phyloP scores from a whole-genome alignment of 352 stramenopile genomes.

The Aphanomyces cochlioides region DNA sequence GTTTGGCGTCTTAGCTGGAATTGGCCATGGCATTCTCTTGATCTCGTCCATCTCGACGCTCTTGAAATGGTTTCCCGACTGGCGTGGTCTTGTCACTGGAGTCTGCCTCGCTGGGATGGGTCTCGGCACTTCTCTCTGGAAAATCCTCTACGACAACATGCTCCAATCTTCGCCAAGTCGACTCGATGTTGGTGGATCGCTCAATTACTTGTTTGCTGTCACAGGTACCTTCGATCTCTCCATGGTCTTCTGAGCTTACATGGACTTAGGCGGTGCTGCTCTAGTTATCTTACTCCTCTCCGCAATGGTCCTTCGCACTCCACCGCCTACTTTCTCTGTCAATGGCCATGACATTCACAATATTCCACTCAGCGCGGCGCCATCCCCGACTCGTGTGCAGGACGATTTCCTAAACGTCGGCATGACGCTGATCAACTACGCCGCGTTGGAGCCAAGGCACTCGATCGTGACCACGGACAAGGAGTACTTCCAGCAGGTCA shows the following conservation, averaged over 20 bases:
- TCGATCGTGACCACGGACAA: not conserved
- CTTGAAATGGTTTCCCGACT: conserved; percentile 34
- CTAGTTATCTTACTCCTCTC: not conserved
- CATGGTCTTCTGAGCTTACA: not conserved
- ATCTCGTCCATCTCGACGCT: conserved; percentile 19
- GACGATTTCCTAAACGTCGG: conserved; percentile 24
- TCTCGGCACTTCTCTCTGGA: conserved; percentile 8
- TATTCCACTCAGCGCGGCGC: not conserved
- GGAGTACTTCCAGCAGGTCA: conserved; percentile 27
- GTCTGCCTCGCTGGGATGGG: conserved; percentile 30
- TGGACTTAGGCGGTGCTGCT: not conserved
- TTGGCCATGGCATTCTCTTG: conserved; percentile 26
- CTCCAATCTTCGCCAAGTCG: no score
- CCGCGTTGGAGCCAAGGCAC: not conserved
- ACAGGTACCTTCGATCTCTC: not conserved
- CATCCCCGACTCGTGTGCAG: not conserved
- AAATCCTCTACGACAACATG: not conserved
- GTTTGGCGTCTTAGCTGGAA: conserved; percentile 26
- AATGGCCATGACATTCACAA: conserved; percentile 21
- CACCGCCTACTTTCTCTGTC: conserved; percentile 16
- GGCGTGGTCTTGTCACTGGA: conserved; percentile 26
- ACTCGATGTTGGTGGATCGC: no score
- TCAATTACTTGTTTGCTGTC: conserved; percentile 1
- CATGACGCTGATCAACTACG: conserved; percentile 26
- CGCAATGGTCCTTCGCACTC: not conserved